Conservation (phyloP, 305 asterid genomes). For the Plantago lanceolata region DNA sequence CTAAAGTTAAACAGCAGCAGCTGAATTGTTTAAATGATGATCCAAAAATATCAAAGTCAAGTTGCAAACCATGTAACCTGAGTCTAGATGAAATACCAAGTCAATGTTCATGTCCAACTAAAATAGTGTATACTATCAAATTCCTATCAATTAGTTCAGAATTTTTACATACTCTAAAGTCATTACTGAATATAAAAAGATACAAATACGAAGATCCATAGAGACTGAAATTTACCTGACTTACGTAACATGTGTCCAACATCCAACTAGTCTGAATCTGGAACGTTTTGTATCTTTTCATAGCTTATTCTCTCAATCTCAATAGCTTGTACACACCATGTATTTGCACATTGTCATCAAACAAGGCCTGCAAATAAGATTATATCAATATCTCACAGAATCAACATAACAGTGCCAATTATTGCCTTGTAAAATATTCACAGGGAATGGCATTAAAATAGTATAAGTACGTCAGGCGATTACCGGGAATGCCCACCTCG, state of each 20-base stretch:
- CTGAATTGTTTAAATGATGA: not conserved
- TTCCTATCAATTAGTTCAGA: not conserved
- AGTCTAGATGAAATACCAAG: not conserved
- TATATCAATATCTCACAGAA: too few relatives aligned
- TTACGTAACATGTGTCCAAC: conserved; percentile 76
- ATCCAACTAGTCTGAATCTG: conserved; percentile 84
- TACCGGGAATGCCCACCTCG: conserved; percentile 57
- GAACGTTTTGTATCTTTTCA: conserved; percentile 63
- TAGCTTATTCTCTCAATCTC: conserved; percentile 82
- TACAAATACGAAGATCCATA: conserved; percentile 3
- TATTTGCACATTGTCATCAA: too few relatives aligned
- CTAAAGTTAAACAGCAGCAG: too few relatives aligned
- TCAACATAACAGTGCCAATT: too few relatives aligned
- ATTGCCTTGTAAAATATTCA: too few relatives aligned
- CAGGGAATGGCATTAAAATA: too few relatives aligned
- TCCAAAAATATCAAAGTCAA: conserved; percentile 1
- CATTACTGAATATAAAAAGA: not conserved
- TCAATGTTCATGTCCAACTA: conserved; percentile 9
- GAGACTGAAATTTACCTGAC: conserved; percentile 52
- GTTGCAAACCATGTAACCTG: conserved; percentile 8
- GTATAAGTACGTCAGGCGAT: too few relatives aligned
- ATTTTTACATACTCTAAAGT: not conserved
- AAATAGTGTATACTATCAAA: not conserved
- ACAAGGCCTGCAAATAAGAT: too few relatives aligned
- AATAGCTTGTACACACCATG: conserved; percentile 82